Conservation (phyloP, 2,329 filamentous ascomycete genomes). For the Fusarium anthophilum region DNA sequence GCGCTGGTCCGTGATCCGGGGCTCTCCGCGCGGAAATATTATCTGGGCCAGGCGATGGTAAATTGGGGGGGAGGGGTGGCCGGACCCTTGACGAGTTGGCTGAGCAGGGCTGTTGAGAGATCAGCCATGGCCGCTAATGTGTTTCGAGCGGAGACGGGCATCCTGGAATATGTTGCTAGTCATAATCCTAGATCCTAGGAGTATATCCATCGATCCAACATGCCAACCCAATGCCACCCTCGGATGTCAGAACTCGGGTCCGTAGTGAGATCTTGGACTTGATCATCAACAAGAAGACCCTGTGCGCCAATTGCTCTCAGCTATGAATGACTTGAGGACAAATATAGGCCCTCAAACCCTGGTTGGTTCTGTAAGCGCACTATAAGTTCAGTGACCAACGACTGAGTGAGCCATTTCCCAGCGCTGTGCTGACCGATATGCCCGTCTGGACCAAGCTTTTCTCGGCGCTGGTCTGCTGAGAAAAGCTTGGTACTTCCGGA, state of each 20-base stretch:
- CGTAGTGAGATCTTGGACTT: conserved; percentile 20
- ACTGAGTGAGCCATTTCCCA: conserved; percentile 14
- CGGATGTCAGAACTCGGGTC: conserved; percentile 34
- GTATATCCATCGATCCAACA: conserved; percentile 30
- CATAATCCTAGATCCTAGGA: conserved; percentile 41
- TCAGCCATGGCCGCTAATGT: conserved; percentile 54
- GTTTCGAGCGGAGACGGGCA: conserved; percentile 52
- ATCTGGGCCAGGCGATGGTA: conserved; percentile 54
- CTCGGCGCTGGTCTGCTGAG: conserved; percentile 31
- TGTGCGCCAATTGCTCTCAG: conserved; percentile 2
- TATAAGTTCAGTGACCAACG: background rate
- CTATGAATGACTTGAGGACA: background rate
- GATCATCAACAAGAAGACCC: conserved; percentile 6
- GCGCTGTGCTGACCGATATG: conserved; percentile 16
- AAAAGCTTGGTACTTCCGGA: conserved; percentile 33
- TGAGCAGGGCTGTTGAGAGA: conserved; percentile 51
- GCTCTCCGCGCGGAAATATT: conserved; percentile 60
- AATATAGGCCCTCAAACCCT: background rate
- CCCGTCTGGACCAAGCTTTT: conserved; percentile 29
- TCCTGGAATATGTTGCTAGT: conserved; percentile 44
- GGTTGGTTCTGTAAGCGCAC: background rate
- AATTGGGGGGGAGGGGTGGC: conserved; percentile 48
- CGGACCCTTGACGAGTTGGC: conserved; percentile 51
- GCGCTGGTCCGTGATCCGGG: conserved; percentile 52
- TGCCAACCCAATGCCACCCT: conserved; percentile 19